Base-by-base conservation (phyloP, 2,329 filamentous ascomycete genomes). In the Arthroderma sp. region DNA sequence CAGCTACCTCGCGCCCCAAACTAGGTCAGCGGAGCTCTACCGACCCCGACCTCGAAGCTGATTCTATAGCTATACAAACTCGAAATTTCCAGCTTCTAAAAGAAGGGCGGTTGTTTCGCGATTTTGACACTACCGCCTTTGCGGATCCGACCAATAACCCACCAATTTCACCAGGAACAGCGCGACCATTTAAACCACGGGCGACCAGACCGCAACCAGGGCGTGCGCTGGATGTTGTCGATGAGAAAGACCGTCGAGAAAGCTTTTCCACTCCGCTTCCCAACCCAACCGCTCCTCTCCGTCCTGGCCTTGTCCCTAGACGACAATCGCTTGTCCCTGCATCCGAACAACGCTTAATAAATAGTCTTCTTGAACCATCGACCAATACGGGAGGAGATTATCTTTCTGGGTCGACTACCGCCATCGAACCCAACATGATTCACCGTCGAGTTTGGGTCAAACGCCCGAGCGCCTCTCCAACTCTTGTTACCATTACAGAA, bases 381-480 rank as follows among this genome's bases (percentile, higher is more conserved):
- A 51, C 50, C 10, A 51, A 52, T 30, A 56, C 46, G 28, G 45
- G 50, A 42, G 56, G 53, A 34, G 56, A 56, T 22, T 50, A 50
- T 10, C 51, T 47, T 49, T 51, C 39, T 45, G 51, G 45, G 9
- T 10, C n/a, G 29, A 49, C 47, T 11, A 48, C 48, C 6, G 32
- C 48, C 29, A 50, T 50, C 44, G 49, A 51, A 43, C 38, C 52
- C 48, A 61, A 61, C 43, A 67, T 65, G 63, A 54, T 63, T 46
- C 55, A 57, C 43, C 64, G 86, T 61, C 95, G 94, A 72, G 80
- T 96, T 56, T 98, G 91, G 91, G 89, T 96, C 60, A 91, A 83
- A 70, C 77, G 89, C 56, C 83, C 84, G 15, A 76, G 82, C 52
- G 84, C 81, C 48, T 95, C 89, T 46, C 80, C 89, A 34, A 98